These are phyloP conservation scores for Pulicaria dysenterica DNA, from an alignment of 129 eudicot genomes.

Conservation along the genomic window DNA sequence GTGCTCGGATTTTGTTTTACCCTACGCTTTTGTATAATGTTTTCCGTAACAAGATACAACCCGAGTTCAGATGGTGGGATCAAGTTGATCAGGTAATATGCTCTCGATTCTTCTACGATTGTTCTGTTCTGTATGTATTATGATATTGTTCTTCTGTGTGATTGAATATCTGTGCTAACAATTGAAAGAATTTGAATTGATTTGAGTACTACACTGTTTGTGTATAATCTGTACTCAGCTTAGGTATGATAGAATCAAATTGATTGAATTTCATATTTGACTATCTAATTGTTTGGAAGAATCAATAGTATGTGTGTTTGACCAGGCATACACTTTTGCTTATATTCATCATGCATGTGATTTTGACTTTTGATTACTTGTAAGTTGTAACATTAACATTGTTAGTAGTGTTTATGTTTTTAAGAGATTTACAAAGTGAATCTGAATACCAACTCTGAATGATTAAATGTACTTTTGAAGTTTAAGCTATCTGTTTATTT, in stretches of 20 bases:
- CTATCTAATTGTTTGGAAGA: background rate
- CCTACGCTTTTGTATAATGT: conserved; percentile 93
- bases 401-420: no score
- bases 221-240: background rate
- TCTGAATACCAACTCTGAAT: background rate
- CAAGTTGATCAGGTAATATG: conserved; percentile 72
- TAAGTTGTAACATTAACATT: conserved; percentile 4
- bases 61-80: conserved; percentile 98
- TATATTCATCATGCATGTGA: background rate
- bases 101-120: background rate
- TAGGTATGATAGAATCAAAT: conserved; percentile 13
- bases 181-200: background rate
- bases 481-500: no score
- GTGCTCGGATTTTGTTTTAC: conserved; percentile 84
- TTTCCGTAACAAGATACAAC: conserved; percentile 64
- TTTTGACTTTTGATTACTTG: conserved; percentile 16
- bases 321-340: background rate
- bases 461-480: background rate
- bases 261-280: conserved; percentile 11
- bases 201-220: background rate
- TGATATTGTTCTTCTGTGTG: background rate
- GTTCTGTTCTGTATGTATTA: background rate
- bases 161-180: background rate
- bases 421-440: no score
- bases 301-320: conserved; percentile 13